Evolutionary conservation across 306 rosid species (phyloP).

Genomic region (Sphenostylis stenocarpa): DNA sequence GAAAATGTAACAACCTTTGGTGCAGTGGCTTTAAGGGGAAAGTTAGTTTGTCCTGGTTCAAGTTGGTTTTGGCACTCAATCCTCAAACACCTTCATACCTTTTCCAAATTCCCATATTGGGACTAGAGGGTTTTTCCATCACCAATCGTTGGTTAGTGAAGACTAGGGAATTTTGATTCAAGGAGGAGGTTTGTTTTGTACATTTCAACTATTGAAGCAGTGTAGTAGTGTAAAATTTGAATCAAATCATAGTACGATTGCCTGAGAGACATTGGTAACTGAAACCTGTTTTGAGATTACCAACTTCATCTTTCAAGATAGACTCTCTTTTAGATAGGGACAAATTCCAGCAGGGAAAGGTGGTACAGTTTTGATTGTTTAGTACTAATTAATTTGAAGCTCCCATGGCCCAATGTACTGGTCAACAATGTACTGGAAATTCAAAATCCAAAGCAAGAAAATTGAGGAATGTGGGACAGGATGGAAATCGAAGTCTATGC

Average conservation of each 20-base stretch:
- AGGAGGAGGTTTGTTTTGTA: not conserved
- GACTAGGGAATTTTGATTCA: not conserved
- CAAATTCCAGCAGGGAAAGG: constrained; percentile 15
- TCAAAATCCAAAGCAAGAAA: not conserved
- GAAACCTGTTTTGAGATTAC: constrained; percentile 20
- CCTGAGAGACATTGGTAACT: constrained; percentile 29
- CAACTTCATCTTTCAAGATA: constrained; percentile 18
- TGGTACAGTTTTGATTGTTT: not conserved
- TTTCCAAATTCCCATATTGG: not conserved
- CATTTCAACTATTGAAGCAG: not conserved
- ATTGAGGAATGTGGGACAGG: not conserved
- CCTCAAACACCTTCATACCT: constrained; percentile 2
- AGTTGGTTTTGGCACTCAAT: constrained; percentile 4
- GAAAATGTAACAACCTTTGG: constrained; percentile 40
- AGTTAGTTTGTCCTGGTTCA: constrained; percentile 27
- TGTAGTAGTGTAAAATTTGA: constrained; percentile 7
- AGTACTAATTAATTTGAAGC: not conserved
- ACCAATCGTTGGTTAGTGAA: not conserved
- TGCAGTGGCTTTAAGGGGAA: constrained; percentile 22
- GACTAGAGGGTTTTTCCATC: not conserved
- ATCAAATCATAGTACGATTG: not conserved
- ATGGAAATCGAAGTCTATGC: constrained; percentile 3
- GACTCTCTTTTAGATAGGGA: constrained; percentile 29
- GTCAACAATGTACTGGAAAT: constrained; percentile 5
- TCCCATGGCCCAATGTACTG: not conserved